A percentile compares a stretch with the other conserved stretches of the same genome.
Evolutionary conservation across 164 flowering plant species (phyloP).

Genomic region (Nymphaea thermarum): DNA sequence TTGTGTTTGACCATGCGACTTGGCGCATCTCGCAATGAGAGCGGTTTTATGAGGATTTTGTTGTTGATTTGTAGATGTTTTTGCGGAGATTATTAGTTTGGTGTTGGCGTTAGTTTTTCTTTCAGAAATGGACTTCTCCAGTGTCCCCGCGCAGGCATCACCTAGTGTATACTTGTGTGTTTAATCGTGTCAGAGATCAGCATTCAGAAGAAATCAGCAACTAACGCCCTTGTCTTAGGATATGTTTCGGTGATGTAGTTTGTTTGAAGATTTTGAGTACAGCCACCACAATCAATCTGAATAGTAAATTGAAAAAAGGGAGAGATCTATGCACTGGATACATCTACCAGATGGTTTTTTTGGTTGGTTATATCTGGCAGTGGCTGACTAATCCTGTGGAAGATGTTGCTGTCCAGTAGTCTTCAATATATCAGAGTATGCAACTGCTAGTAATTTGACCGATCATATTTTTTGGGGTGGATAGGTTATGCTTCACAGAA

Average conservation of each 20-base stretch:
- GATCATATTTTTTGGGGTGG: neutral
- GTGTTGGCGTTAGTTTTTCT: neutral
- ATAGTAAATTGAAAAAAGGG: neutral
- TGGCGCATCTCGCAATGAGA: neutral
- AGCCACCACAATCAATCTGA: neutral
- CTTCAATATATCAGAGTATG: neutral
- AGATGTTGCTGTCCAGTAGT: neutral
- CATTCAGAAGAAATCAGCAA: neutral
- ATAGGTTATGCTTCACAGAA: neutral
- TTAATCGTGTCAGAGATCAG: neutral
- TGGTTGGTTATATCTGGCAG: neutral
- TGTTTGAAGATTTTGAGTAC: neutral
- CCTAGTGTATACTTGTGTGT: neutral
- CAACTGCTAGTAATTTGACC: neutral
- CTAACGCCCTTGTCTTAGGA: neutral
- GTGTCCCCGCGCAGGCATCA: neutral
- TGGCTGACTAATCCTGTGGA: neutral
- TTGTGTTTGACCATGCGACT: neutral
- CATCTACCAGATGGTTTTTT: neutral
- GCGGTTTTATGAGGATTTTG: neutral
- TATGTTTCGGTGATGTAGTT: neutral
- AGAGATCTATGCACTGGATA: neutral
- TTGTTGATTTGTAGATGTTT: neutral
- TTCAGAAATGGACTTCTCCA: neutral
- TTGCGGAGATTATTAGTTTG: neutral